Base-by-base conservation (phyloP, 495 filamentous ascomycete genomes). In the Penicillium atrosanguineum region DNA sequence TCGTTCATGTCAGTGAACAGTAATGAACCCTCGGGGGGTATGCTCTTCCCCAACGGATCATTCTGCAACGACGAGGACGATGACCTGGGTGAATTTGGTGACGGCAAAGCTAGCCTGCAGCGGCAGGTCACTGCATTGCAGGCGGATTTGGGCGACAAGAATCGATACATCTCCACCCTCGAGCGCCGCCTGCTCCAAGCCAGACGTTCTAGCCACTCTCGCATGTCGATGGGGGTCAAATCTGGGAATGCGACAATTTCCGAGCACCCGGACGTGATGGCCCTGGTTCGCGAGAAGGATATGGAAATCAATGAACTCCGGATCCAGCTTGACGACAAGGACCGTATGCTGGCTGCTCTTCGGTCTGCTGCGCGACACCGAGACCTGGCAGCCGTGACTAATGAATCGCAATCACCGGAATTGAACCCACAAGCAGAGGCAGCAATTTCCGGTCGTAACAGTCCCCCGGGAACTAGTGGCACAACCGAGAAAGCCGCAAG, bases 131-230 rank as follows among this genome's bases (percentile, higher is more conserved):
- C 86, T 34, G 89, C 94, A 1, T 75, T 98, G 36, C 95, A 95
- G 67, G 86, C 91, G n/a, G 94, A 97, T 69, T 81, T 98, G 8
- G 80, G 79, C 11, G 95, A 97, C 71, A 97, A 95, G 73, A 96
- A 95, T 58, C 89, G 95, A 39, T 98, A 98, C 67, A 96, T 97
- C 56, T 80, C 87, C 23, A 97, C 93, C 0, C 75, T 98, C 2
- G 94, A 98, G 74, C 90, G 93, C 63, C 85, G 94, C 8, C 75
- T 98, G 0, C 77, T 97, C 15, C 94, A 98, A 64, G 94, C 95
- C 20, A 81, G 95, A 48, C 85, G 94, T 20, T 90, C 90, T 9
- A 96, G 92, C 69, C 90, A 95, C 48, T 90, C 88, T 2, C 82
- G 92, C 21, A 85, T 92, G 46, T 94, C 90, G 28, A 80, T 86